Conservation (phyloP, 257 asterid species). For the Fraxinus cuspidata region DNA sequence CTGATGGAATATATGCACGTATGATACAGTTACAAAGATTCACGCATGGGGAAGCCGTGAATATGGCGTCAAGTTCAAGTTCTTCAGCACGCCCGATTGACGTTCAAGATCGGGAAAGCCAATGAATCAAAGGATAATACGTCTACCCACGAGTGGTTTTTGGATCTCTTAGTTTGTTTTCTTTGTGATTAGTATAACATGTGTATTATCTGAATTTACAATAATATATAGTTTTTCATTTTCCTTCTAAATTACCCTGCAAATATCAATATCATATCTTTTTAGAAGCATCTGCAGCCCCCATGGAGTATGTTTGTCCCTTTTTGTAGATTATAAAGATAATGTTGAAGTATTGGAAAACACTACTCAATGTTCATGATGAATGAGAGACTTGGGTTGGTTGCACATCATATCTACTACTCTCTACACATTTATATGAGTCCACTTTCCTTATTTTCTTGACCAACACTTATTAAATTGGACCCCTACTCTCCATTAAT, state of each 20-base stretch:
- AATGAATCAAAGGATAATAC: constrained; percentile 16
- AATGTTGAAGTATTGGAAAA: not conserved
- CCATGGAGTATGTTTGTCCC: not conserved
- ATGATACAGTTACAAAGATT: constrained; percentile 82
- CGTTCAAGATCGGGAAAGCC: constrained; percentile 38
- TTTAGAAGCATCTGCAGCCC: not conserved
- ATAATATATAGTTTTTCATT: constrained; percentile 1
- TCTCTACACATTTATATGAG: no score
- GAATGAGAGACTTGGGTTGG: not conserved
- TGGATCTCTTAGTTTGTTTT: constrained; percentile 40
- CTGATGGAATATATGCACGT: constrained; percentile 74
- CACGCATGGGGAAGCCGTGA: constrained; percentile 62
- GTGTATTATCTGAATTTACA: constrained; percentile 32
- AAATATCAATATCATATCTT: not conserved
- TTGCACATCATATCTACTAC: not conserved
- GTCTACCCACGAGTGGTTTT: constrained; percentile 29
- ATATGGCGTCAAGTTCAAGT: constrained; percentile 55
- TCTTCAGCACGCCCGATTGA: constrained; percentile 45
- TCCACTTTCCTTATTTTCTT: not conserved
- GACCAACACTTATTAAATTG: not conserved
- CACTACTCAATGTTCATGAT: not conserved
- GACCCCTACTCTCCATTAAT: constrained; percentile 3
- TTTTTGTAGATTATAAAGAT: not conserved
- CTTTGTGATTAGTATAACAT: constrained; percentile 50
- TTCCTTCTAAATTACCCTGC: not conserved